phyloP scores from a whole-genome alignment of 805 yeast genomes.

The Candida quercuum region DNA sequence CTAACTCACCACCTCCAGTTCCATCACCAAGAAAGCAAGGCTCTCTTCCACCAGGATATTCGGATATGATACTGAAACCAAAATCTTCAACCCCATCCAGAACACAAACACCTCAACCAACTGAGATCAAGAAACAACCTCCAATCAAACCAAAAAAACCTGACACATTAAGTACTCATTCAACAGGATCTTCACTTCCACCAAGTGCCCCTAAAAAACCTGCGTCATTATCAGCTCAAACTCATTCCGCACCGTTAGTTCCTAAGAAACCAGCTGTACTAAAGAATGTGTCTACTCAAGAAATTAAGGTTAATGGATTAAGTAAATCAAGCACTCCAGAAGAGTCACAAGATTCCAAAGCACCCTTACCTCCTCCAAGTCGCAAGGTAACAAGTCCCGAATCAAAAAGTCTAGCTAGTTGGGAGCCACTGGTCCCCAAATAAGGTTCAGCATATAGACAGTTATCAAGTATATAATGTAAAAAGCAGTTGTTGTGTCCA shows the following conservation, averaged over 20 bases:
- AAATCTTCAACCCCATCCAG: slow-evolving; percentile 22
- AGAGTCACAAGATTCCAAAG: no score
- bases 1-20: slow-evolving; percentile 23
- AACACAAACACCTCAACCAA: slow-evolving; percentile 12
- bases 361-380: slow-evolving; percentile 14
- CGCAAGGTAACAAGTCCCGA: slow-evolving; percentile 5
- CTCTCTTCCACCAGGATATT: slow-evolving; percentile 33
- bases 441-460: slow-evolving; percentile 1
- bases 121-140: slow-evolving; percentile 10
- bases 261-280: slow-evolving; percentile 13
- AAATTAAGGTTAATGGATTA: neutral
- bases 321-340: slow-evolving; percentile 1
- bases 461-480: neutral
- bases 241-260: slow-evolving; percentile 1
- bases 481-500: neutral
- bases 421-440: slow-evolving; percentile 19
- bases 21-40: slow-evolving; percentile 26
- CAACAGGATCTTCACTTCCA: neutral
- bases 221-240: no score
- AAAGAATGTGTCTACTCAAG: neutral
- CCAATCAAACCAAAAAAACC: slow-evolving; percentile 11
- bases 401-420: slow-evolving; percentile 10
- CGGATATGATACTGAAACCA: slow-evolving; percentile 29
- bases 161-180: neutral
- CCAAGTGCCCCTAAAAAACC: neutral